Evolutionary conservation across 139 green algal species (phyloP), one percentile per base, ranked within the genome.

Genomic region (Tetradesmus lagerheimii): DNA sequence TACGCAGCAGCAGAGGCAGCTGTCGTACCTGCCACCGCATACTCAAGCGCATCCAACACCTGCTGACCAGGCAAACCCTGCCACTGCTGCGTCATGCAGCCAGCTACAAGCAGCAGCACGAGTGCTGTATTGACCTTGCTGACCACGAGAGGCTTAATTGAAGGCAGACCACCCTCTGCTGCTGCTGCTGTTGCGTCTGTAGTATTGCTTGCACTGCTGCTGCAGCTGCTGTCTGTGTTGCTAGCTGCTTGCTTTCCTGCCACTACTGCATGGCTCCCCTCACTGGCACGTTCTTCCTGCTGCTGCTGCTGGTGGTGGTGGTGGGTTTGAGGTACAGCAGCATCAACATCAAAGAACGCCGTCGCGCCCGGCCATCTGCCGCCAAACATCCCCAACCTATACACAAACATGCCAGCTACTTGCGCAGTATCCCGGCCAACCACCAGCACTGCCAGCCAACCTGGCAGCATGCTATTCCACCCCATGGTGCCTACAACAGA

Each of bases 71-170:
- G 95, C 94, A 92, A 94, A 1, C 89, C 93, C 85, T 95, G 90
- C 93, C 92, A 95, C 12, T 92, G 89, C 29, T 93, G 83, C 15
- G 77, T 87, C 66, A 98, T 92, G 89, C 94, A 97, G 2, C 90
- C 91, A 1, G 83, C 94, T 35, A 98, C 83, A 16, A 98, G 87
- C 15, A 77, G 77, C 83, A 99, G 89, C 91, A 98, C 96, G 23
- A 98, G 83, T 80, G 93, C 95, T 6, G 97, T 99, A 90, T 99
- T 99, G 16, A 96, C 90, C 90, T 99, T 99, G 92, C 95, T 97
- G 15, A 98, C 92, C 45, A 97, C 83, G 62, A 98, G 89, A 0
- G 97, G 97, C 87, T 53, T 62, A 82, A 96, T 93, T 38, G 62
- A 25, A 15, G 94, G 77, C n/a, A 97, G 89, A 1, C 37, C 45